Evolutionary conservation across 768 basidiomycete genomes (phyloP), one percentile per base, ranked within the genome.

Genomic region (Leccinum ochraceum): DNA sequence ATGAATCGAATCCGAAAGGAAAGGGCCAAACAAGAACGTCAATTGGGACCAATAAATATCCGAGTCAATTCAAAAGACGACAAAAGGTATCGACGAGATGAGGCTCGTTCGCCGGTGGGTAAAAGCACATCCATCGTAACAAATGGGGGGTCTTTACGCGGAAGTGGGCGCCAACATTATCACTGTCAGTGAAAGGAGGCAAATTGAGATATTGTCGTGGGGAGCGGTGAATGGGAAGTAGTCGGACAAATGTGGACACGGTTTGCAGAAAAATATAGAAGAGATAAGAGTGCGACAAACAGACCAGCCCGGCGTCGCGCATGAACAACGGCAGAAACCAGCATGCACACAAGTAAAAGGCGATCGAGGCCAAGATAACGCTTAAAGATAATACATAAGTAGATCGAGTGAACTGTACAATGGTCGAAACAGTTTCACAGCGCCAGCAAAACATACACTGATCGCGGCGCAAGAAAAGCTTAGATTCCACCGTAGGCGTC

Each of bases 401-500:
- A 64, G 54, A 61, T 59, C 58, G 42, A 55, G 37, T 16, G 46
- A 60, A 62, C 24, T 57, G 62, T 67, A 74, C 70, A 72, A 30
- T 51, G 60, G 51, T 53, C 39, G 28, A 51, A 60, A 54, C 32
- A 60, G 54, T 44, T 36, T 61, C 55, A 63, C 42, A 26, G 62
- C 49, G 64, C 61, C 64, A 48, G 32, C 50, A 54, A 58, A 54
- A 54, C 53, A 62, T 54, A 58, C 13, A 64, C 46, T 56, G 39
- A 30, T 59, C 20, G 7, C 16, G 51, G 50, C 13, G 16, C 37
- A 49, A 13, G 30, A 34, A 20, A 13, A 28, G 56, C 50, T 80
- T 75, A 89, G 70, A 90, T 82, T 32, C 87, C 89, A 26, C 81
- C 86, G 64, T 90, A 90, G 51, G 85, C 87, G 63, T 90, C 88